Evolutionary conservation across 441 rosid species (phyloP), one percentile per base, ranked within the genome.

Genomic region (Arabidopsis lyrata): DNA sequence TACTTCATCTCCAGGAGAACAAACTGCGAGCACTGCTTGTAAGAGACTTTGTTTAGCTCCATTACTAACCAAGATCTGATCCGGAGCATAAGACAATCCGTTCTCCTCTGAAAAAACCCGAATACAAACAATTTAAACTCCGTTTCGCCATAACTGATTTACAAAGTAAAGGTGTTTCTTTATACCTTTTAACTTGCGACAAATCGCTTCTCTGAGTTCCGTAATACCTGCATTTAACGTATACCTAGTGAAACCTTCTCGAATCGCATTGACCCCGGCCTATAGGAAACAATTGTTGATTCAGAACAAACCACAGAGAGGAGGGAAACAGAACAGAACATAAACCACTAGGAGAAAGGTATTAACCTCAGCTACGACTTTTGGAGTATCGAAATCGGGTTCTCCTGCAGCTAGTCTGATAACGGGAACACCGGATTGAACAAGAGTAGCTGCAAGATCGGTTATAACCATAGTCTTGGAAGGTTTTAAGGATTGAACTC

Each of bases 1-100:
- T 67, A 95, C 99, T 97, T 95, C 99, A 81, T 95, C 99, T 22
- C 95, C 97, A 0, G 94, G 98, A 35, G 90, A 84, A 76, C 97
- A 95, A 76, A 93, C 94, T 2, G 99, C 98, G 76, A 90, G 83
- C 14, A 87, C 85, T 15, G 97, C 98, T 83, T 95, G 98, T 59
- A 83, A 61, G 55, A 81, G 72, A 73, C 95, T 70, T 83, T 95
- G 99, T 80, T 95, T 95, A 64, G 99, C 99, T 71, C 97, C 97
- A 82, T 95, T 95, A 73, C 98, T 95, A 61, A 95, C 98, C 72
- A 93, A 70, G 72, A 95, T 83, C 80, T 95, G 91, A 76, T 95
- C 89, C 12, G 97, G 94, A 1, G 85, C 71, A 80, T 95, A 95
- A 36, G 89, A 57, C 60, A 93, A 53, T 60, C 97, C 97, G 73